Evolutionary conservation across 257 asterid species (phyloP), one percentile per base, ranked within the genome.

Genomic region (Jasminum sambac): DNA sequence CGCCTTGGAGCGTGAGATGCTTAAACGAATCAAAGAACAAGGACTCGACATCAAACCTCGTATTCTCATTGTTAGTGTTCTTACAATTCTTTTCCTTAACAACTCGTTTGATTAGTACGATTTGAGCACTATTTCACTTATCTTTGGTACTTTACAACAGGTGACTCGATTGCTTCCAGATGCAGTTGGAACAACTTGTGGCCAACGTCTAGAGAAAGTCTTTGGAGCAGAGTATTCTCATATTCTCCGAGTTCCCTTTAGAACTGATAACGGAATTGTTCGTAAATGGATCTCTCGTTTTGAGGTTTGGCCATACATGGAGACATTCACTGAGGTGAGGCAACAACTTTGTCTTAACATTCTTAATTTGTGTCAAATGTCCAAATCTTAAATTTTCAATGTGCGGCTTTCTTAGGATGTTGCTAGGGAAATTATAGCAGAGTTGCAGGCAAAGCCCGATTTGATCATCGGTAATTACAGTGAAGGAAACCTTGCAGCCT

Each of bases 291-390:
- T 77, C 67, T 80, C 84, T 23, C 71, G 84, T 21, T 80, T 76
- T 5, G 82, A 80, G 64, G 82, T 80, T 24, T 80, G 82, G 84
- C 84, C 84, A 38, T 76, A 77, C 72, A 69, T 80, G 74, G 84
- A 80, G 75, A 77, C 74, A 21, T 80, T 76, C 69, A 71, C 82
- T 8, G 75, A 80, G 81, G 84, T 76, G 46, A 69, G 24, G 12
- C n/a, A 30, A 50, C n/a, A 30, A 50, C 36, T 42, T 50, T 6
- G 10, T 50, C 61, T 26, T 44, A 41, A 19, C 38, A 26, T 37
- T 42, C 65, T 63, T 57, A 11, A 30, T 17, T 14, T 14, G 17
- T 17, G 21, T 13, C 24, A 9, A 9, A 6, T 25, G 14, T 3
- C 21, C 39, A 24, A 16, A 13, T 21, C 13, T 10, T 58, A 34